phyloP scores from a whole-genome alignment of 371 early-diverging fungal species.

The Mucor piriformis region DNA sequence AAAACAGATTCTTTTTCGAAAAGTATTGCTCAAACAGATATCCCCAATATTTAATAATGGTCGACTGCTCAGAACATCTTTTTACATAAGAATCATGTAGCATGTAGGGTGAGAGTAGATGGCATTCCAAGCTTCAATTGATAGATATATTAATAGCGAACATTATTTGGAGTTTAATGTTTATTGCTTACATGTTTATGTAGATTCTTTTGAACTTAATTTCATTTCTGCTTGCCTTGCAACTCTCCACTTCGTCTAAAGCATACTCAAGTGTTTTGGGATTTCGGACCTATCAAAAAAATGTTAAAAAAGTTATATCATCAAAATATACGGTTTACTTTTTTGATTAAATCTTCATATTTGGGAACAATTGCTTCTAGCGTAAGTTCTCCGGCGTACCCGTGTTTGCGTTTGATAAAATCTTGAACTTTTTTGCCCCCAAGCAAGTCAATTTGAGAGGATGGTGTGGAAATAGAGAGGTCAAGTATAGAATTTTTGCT shows the following conservation, averaged over 20 bases:
- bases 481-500: neutral
- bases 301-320: too few relatives aligned
- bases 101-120: too few relatives aligned
- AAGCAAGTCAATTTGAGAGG: neutral
- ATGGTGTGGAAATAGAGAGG: neutral
- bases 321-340: neutral
- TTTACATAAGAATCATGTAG: too few relatives aligned
- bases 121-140: too few relatives aligned
- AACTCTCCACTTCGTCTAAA: neutral
- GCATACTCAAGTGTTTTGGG: neutral
- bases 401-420: neutral
- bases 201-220: too few relatives aligned
- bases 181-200: too few relatives aligned
- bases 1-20: too few relatives aligned
- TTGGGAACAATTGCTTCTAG: neutral
- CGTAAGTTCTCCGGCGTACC: neutral
- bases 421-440: neutral
- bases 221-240: neutral
- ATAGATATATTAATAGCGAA: too few relatives aligned
- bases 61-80: too few relatives aligned
- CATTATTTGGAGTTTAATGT: too few relatives aligned
- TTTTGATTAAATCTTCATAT: neutral
- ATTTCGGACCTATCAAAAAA: neutral
- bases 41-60: too few relatives aligned
- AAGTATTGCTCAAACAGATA: too few relatives aligned